Base-by-base conservation (phyloP, 2,329 filamentous ascomycete species). In the Colletotrichum acutatum region DNA sequence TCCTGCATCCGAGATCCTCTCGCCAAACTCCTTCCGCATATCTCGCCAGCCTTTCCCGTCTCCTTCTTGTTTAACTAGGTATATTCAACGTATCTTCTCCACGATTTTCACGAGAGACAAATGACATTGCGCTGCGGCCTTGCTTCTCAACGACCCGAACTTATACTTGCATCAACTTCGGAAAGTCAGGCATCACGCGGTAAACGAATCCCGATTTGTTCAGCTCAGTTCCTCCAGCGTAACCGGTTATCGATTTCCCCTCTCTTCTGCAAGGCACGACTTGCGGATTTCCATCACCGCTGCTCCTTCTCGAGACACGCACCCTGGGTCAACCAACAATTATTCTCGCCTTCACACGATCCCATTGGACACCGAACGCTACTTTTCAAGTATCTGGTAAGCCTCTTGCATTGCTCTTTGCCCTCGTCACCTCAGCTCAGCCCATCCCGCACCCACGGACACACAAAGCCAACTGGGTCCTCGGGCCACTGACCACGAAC, bases 391-490 rank as follows among this genome's bases (percentile, higher is more conserved):
- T 32, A 49, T 22, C 24, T 19, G 22, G 71, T 73, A 73, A 65
- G 71, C 67, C 24, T 62, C 34, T 66, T 28, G 56, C 32, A 16
- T 53, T 59, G 60, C 58, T 34, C 22, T 59, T 11, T 9, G 52
- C 32, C 19, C 46, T 37, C 65, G 49, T 64, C 65, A 60, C 53
- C 65, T 60, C 54, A 69, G 63, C 63, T 62, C 57, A 68, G 66
- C 69, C 60, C 66, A 66, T 62, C 56, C 49, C 66, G 54, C 61
- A 66, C 34, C 67, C 60, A 14, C 67, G 28, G 60, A 60, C 70
- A 49, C 22, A 56, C 49, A 68, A 34, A 24, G 7, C 46, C 53
- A 63, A 46, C 52, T 65, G 62, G 14, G 16, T 56, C 57, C 34
- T 53, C 32, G 54, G 56, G 30, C 61, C 61, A 66, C 60, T 70